Evolutionary conservation across 345 rosid genomes (phyloP), one percentile per base, ranked within the genome.

Genomic region (Moringa oleifera): DNA sequence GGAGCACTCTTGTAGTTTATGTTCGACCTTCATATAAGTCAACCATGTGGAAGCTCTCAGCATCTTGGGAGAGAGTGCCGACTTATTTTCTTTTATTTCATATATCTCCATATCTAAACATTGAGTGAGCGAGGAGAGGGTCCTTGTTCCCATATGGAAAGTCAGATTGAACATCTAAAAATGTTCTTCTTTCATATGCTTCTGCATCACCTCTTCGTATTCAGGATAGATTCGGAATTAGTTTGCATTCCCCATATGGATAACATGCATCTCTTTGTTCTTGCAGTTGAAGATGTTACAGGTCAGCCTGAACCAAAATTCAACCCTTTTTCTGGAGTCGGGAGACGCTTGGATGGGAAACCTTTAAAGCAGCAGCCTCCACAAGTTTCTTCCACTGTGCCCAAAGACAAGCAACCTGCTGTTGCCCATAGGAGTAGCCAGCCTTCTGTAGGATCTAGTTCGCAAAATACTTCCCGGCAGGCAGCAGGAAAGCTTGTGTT

Each of bases 401-500:
- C 83, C 24, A 77, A 76, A 64, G 87, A 69, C 62, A 78, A 83
- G 79, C 85, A 75, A 72, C 81, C 86, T 57, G 77, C 73, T 64
- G 72, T 64, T 55, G 57, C 80, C 67, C 62, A 68, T 81, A 78
- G 85, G 24, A 80, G 72, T 60, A 78, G 74, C 7, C 79, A 75
- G 62, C 69, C 75, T 25, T 69, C 86, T 68, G 73, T 63, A 13
- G 82, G 78, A 23, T 77, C 89, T 65, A 69, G 74, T 71, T 77
- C 90, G 22, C 87, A 77, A 69, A 74, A 50, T 61, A 37, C 76
- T 13, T 62, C 80, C 7, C 63, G 84, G 6, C 90, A 91, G 69
- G 63, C 96, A 61, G 90, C 89, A 67, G 98, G 99, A 62, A 95
- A 95, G 75, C 96, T 95, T 56, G 99, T 95, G 57, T 91, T 89